Evolutionary conservation across 176 grass and related monocot genomes (phyloP), one percentile per base, ranked within the genome.

Genomic region (Triticum monococcum): DNA sequence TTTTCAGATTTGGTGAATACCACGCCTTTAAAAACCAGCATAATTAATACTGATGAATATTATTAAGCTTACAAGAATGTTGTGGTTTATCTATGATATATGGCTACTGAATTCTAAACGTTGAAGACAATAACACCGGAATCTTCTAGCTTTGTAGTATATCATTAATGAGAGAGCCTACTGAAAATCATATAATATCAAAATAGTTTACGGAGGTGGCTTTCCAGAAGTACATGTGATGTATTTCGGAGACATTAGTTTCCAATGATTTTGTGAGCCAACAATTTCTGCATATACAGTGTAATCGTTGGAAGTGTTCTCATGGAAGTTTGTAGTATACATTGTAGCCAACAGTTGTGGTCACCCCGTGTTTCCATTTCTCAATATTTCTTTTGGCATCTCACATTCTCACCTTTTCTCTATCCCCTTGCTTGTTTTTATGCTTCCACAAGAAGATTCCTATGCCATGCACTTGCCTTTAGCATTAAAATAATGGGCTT

Each of bases 401-500:
- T 77, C n/a, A 77, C 12, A 18, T 77, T 76, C 18, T 76, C 61
- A 81, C 18, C 18, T 75, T 70, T 82, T 62, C 4, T 46, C 23
- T 12, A 22, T 35, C n/a, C 23, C 23, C 63, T 80, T 32, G 36
- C 17, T 75, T 77, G 78, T 50, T 87, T 60, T 63, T 81, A 84
- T 84, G 32, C 75, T 83, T 74, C 65, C 25, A 74, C 31, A 48
- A 68, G 35, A 87, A 36, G 22, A 74, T 87, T 87, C 33, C 75
- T 84, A 79, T 83, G 25, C 45, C 25, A 25, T 25, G 32, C 67
- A 87, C 46, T 75, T 78, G 72, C 64, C 45, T 74, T 33, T 60
- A 87, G 54, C 67, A 75, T 37, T 84, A 48, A 65, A 84, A 37
- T 77, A 80, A 87, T 87, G 46, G 2, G 35, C 17, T 84, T 76